Evolutionary conservation across 305 asterid genomes (phyloP).

Genomic region (Fraxinus paxiana): DNA sequence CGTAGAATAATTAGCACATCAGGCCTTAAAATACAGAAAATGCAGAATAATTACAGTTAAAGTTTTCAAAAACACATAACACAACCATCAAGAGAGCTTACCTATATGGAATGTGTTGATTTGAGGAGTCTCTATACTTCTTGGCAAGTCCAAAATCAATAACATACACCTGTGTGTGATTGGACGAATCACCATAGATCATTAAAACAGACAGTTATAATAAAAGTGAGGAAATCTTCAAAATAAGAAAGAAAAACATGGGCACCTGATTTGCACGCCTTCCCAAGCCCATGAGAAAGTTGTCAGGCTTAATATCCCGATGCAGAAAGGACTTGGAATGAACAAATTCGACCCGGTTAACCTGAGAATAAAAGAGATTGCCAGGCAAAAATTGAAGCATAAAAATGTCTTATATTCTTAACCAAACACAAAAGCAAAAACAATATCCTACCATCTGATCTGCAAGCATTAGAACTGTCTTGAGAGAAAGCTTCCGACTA

Average conservation of each 20-base stretch:
- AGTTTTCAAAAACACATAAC: not conserved
- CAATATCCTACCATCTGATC: slow-evolving; percentile 71
- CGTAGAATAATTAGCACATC: slow-evolving; percentile 11
- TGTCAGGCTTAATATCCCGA: slow-evolving; percentile 87
- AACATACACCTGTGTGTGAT: slow-evolving; percentile 53
- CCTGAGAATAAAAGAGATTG: slow-evolving; percentile 37
- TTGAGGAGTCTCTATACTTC: slow-evolving; percentile 74
- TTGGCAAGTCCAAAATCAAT: slow-evolving; percentile 93
- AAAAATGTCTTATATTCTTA: not conserved
- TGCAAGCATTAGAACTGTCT: slow-evolving; percentile 91
- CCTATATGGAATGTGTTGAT: slow-evolving; percentile 86
- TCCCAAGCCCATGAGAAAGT: slow-evolving; percentile 85
- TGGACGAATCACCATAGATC: slow-evolving; percentile 18
- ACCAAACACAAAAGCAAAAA: not conserved
- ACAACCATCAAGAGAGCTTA: slow-evolving; percentile 24
- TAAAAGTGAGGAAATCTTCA: not conserved
- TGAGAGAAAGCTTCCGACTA: slow-evolving; percentile 73
- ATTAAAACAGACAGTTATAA: not conserved
- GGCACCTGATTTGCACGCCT: slow-evolving; percentile 82
- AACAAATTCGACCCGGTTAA: slow-evolving; percentile 67
- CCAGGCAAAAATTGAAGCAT: slow-evolving; percentile 1
- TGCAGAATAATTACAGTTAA: slow-evolving; percentile 4
- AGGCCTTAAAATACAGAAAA: not conserved
- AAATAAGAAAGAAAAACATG: not conserved
- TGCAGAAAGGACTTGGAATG: slow-evolving; percentile 79